These are phyloP conservation scores for Pascua guehoae DNA, from an alignment of 1,284 basidiomycete species.

Conservation along the genomic window DNA sequence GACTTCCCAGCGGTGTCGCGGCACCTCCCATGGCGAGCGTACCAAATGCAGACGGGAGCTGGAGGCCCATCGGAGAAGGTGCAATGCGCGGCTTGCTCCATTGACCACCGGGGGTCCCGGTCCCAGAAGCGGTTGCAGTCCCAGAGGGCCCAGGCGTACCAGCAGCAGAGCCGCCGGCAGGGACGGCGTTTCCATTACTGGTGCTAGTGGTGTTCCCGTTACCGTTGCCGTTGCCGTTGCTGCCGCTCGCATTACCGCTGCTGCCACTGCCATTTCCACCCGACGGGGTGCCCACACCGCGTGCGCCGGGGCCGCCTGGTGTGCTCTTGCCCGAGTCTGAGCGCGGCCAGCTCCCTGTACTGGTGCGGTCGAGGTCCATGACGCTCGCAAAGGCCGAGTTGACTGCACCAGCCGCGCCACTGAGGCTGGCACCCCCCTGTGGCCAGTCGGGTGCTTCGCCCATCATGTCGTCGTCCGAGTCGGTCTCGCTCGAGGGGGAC, in stretches of 20 bases:
- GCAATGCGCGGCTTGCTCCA: constrained; percentile 2
- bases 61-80: constrained; percentile 27
- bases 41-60: constrained; percentile 39
- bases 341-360: constrained; percentile 7
- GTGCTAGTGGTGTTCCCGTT: not conserved
- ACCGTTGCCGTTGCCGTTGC: not conserved
- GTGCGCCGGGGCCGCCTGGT: constrained; percentile 4
- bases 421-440: not conserved
- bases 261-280: not conserved
- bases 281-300: not conserved
- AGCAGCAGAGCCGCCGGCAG: too few species aligned
- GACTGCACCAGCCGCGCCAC: constrained; percentile 27
- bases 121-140: not conserved
- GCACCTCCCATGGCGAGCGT: constrained; percentile 31
- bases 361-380: constrained; percentile 44
- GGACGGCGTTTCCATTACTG: not conserved
- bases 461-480: constrained; percentile 35
- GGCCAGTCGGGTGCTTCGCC: constrained; percentile 25
- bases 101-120: not conserved
- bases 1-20: constrained; percentile 36
- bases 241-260: not conserved
- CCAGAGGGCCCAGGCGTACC: too few species aligned
- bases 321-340: constrained; percentile 16
- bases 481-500: constrained; percentile 25
- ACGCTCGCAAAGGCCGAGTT: constrained; percentile 43